Evolutionary conservation across 257 asterid genomes (phyloP).

Genomic region (Leptodermis oblonga): DNA sequence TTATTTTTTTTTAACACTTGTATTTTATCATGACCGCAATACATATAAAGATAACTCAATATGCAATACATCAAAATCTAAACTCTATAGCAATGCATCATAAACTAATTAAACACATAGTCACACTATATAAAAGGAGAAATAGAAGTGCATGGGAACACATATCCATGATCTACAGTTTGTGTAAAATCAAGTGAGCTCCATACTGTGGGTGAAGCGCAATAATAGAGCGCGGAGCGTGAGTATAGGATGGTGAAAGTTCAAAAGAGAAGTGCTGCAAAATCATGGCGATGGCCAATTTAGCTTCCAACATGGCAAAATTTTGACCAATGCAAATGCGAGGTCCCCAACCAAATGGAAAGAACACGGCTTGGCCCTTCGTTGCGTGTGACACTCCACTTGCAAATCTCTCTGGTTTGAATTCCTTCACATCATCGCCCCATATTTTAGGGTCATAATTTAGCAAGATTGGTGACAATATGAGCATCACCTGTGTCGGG

Average conservation of each 20-base stretch:
- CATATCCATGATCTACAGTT: too few species aligned
- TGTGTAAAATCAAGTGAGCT: constrained; percentile 22
- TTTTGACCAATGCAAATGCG: constrained; percentile 28
- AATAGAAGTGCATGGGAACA: too few species aligned
- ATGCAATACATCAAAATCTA: too few species aligned
- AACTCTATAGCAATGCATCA: too few species aligned
- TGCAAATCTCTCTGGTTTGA: constrained; percentile 29
- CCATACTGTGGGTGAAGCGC: constrained; percentile 25
- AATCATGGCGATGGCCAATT: constrained; percentile 26
- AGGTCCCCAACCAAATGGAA: constrained; percentile 32
- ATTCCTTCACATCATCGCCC: constrained; percentile 28
- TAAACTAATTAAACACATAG: too few species aligned
- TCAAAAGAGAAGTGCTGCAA: constrained; percentile 26
- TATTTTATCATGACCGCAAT: too few species aligned
- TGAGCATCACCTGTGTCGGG: constrained; percentile 18
- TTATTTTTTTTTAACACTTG: too few species aligned
- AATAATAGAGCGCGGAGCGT: constrained; percentile 18
- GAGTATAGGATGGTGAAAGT: constrained; percentile 26
- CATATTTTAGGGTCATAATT: constrained; percentile 26
- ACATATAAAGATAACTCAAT: too few species aligned
- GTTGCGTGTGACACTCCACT: constrained; percentile 22
- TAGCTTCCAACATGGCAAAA: constrained; percentile 26
- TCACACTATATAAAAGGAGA: too few species aligned
- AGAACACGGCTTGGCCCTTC: constrained; percentile 16
- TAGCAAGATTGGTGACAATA: constrained; percentile 15